Evolutionary conservation across 1,284 basidiomycete species (phyloP).

Genomic region (Rhodotorula sp.): DNA sequence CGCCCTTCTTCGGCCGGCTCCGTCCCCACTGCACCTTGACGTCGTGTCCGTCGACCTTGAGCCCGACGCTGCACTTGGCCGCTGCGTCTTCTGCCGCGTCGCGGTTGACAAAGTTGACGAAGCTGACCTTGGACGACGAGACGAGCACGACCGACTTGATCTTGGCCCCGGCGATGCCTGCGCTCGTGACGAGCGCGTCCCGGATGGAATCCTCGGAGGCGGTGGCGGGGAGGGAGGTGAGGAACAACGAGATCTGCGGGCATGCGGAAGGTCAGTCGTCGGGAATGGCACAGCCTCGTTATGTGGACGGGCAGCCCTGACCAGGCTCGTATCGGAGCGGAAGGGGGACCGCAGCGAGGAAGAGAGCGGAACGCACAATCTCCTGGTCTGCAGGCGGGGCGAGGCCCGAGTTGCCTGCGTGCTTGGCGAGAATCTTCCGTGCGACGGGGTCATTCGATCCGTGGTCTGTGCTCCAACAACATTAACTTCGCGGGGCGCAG

Average conservation of each 20-base stretch:
- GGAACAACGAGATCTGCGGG: slow-evolving; percentile 81
- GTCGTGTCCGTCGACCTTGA: slow-evolving; percentile 77
- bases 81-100: slow-evolving; percentile 80
- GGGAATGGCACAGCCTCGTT: too few species aligned
- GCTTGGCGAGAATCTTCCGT: slow-evolving; percentile 72
- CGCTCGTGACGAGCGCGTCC: slow-evolving; percentile 61
- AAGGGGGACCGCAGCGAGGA: too few species aligned
- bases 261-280: too few species aligned
- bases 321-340: too few species aligned
- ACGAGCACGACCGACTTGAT: slow-evolving; percentile 86
- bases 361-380: slow-evolving; percentile 63
- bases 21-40: slow-evolving; percentile 81
- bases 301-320: too few species aligned
- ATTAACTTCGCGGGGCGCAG: too few species aligned
- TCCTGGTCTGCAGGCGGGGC: slow-evolving; percentile 83
- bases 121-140: slow-evolving; percentile 84
- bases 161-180: slow-evolving; percentile 64
- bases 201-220: slow-evolving; percentile 77
- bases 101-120: slow-evolving; percentile 88
- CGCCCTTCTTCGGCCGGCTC: slow-evolving; percentile 51
- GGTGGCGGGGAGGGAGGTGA: slow-evolving; percentile 75
- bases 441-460: slow-evolving; percentile 89
- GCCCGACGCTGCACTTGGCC: slow-evolving; percentile 78
- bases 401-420: slow-evolving; percentile 76
- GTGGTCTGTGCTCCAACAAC: slow-evolving; percentile 57